Conservation (phyloP, 345 rosid species). For the Pistacia atlantica region DNA sequence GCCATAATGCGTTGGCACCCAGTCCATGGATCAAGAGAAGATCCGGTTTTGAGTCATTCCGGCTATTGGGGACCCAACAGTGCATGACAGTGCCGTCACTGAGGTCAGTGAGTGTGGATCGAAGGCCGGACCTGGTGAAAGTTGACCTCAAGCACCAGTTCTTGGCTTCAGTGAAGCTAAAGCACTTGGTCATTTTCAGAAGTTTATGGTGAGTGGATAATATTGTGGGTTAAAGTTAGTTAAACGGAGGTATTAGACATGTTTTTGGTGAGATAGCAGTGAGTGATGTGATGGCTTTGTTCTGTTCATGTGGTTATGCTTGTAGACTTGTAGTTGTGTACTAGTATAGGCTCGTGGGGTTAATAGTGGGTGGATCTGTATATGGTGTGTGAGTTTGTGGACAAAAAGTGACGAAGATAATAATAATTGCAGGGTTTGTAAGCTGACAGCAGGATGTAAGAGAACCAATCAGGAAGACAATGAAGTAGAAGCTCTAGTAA, state of each 20-base stretch:
- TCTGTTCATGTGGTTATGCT: neutral
- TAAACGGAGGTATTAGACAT: neutral
- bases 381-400: neutral
- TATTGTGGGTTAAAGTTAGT: neutral
- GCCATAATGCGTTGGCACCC: conserved; percentile 84
- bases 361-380: neutral
- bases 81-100: conserved; percentile 77
- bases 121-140: conserved; percentile 60
- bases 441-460: neutral
- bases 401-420: neutral
- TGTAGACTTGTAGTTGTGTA: neutral
- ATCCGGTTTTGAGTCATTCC: conserved; percentile 43
- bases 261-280: neutral
- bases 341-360: neutral
- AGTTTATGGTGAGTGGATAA: neutral
- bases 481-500: neutral
- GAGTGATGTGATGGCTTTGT: neutral
- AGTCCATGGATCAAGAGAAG: conserved; percentile 85
- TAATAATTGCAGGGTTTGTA: neutral
- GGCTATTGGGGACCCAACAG: conserved; percentile 71
- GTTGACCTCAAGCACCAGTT: conserved; percentile 46
- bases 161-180: conserved; percentile 58
- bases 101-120: conserved; percentile 62
- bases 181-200: conserved; percentile 54
- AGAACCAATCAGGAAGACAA: neutral